phyloP scores from a whole-genome alignment of 352 stramenopile species.

The Globisporangium okanoganense region DNA sequence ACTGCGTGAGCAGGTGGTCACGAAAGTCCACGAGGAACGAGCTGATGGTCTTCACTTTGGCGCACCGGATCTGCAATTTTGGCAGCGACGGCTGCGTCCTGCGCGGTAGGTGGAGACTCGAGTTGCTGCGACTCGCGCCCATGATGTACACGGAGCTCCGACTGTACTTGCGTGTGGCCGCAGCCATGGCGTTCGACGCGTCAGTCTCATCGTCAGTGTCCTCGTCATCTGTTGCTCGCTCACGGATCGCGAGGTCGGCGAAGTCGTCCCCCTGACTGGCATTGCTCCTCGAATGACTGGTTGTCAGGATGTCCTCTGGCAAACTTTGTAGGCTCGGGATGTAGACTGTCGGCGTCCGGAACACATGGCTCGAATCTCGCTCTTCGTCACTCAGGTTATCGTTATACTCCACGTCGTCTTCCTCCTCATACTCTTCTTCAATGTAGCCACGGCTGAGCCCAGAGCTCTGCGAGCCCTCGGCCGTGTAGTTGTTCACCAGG shows the following conservation, averaged over 20 bases:
- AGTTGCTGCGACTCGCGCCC: background rate
- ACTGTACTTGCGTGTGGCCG: slow-evolving; percentile 4
- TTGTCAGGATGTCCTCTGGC: background rate
- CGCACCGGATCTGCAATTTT: slow-evolving; percentile 28
- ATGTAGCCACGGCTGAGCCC: background rate
- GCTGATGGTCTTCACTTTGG: slow-evolving; percentile 29
- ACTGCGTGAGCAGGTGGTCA: slow-evolving; percentile 40
- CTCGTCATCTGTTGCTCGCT: background rate
- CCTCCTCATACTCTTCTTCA: background rate
- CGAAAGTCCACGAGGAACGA: slow-evolving; percentile 46
- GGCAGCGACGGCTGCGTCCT: slow-evolving; percentile 27
- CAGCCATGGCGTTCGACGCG: slow-evolving; percentile 9
- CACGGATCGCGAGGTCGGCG: background rate
- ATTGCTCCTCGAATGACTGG: background rate
- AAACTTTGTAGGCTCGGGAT: slow-evolving; percentile 5
- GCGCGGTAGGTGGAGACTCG: background rate
- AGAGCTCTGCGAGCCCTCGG: background rate
- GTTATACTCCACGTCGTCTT: slow-evolving; percentile 7
- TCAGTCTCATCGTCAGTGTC: slow-evolving; percentile 8
- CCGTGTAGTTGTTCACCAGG: slow-evolving; percentile 2
- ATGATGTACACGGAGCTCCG: slow-evolving; percentile 15
- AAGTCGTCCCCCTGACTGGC: background rate
- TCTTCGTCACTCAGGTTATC: slow-evolving; percentile 14
- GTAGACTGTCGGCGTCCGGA: slow-evolving; percentile 8
- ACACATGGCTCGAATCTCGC: background rate